Percentiles rank a stretch among this genome's conserved stretches.
Conservation (phyloP, 345 rosid genomes). For the Euphorbia peplus region DNA sequence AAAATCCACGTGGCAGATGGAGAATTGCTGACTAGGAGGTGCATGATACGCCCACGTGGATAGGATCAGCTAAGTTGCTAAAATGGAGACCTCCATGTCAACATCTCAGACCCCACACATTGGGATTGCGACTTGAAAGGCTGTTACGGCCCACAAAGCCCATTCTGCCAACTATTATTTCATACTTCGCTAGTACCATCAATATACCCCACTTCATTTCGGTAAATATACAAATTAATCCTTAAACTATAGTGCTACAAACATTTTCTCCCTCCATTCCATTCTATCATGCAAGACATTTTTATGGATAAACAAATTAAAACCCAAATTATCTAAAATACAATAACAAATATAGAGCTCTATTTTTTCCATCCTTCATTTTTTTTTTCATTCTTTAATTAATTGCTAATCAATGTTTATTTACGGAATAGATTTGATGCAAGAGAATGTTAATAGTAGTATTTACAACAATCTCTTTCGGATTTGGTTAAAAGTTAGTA, state of each 20-base stretch:
- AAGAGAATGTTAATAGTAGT: too few species aligned
- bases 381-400: too few species aligned
- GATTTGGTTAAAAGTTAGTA: too few species aligned
- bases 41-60: constrained; percentile 40
- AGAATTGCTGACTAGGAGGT: constrained; percentile 33
- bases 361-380: too few species aligned
- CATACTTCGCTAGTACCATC: constrained; percentile 17
- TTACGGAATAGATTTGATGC: too few species aligned
- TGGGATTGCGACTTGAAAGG: constrained; percentile 37
- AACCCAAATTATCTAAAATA: too few species aligned
- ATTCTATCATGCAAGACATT: too few species aligned
- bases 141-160: constrained; percentile 41
- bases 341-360: too few species aligned
- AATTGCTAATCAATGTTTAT: too few species aligned
- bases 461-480: too few species aligned
- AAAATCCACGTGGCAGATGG: constrained; percentile 24
- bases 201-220: constrained; percentile 25
- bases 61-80: constrained; percentile 26
- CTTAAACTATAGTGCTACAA: neutral
- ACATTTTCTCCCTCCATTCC: too few species aligned
- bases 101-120: constrained; percentile 22
- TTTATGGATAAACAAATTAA: too few species aligned
- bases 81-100: neutral
- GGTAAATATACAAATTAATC: neutral
- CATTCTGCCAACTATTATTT: constrained; percentile 43